These are phyloP conservation scores for Petasospora rhodanensis DNA, from an alignment of 1,139 yeast species.

Conservation along the genomic window DNA sequence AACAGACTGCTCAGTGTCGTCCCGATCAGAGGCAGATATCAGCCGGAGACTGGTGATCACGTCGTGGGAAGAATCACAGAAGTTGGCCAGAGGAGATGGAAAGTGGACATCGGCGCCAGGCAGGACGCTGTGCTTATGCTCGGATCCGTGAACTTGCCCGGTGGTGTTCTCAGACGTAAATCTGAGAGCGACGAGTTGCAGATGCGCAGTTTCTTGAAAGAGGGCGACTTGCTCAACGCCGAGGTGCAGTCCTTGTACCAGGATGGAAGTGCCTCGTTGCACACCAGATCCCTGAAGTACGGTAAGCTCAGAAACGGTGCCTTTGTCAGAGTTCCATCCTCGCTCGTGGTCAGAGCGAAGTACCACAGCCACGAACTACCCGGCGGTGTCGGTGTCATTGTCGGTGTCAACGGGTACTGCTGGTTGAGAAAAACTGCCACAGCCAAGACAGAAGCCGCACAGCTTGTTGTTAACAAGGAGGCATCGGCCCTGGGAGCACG, in stretches of 20 bases:
- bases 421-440: constrained; percentile 87
- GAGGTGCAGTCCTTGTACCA: constrained; percentile 88
- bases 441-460: constrained; percentile 30
- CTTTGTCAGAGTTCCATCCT: constrained; percentile 74
- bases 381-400: constrained; percentile 82
- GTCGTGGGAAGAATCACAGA: constrained; percentile 91
- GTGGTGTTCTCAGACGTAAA: constrained; percentile 91
- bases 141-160: constrained; percentile 95
- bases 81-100: constrained; percentile 93
- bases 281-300: constrained; percentile 90
- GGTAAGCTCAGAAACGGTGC: constrained; percentile 93
- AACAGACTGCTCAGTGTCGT: constrained; percentile 81
- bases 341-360: constrained; percentile 76
- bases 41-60: constrained; percentile 96
- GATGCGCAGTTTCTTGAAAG: constrained; percentile 90
- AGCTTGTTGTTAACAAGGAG: constrained; percentile 27
- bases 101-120: constrained; percentile 90
- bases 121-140: constrained; percentile 90
- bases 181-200: constrained; percentile 94
- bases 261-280: constrained; percentile 92
- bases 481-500: constrained; percentile 37
- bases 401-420: constrained; percentile 92
- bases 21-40: constrained; percentile 81
- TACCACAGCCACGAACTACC: constrained; percentile 85
- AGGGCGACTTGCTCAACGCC: constrained; percentile 94